Evolutionary conservation across 176 grass and related monocot genomes (phyloP).

Genomic region (Bothriochloa decipiens): DNA sequence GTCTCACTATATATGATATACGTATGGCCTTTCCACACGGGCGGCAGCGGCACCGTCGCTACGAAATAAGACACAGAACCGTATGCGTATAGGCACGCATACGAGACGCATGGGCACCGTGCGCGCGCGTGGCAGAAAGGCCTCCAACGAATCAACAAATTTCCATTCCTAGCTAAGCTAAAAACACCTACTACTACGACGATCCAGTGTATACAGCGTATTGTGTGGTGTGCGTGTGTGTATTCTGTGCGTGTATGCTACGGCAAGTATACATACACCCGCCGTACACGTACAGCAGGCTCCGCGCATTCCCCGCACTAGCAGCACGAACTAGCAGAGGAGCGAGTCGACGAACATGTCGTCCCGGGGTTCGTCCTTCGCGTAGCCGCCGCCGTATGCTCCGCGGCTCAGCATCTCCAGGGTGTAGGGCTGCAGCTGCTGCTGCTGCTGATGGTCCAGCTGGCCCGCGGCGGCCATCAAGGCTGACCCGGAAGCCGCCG

Average conservation of each 20-base stretch:
- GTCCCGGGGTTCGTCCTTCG: constrained; percentile 71
- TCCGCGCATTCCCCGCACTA: background rate
- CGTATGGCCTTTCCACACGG: background rate
- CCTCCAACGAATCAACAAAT: constrained; percentile 31
- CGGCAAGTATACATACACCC: no score
- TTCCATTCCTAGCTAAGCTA: constrained; percentile 9
- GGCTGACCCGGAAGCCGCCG: background rate
- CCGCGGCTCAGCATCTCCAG: constrained; percentile 37
- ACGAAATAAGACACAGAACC: background rate
- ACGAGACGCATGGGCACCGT: background rate
- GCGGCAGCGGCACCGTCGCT: background rate
- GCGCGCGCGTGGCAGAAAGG: background rate
- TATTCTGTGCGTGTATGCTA: background rate
- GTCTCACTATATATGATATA: background rate
- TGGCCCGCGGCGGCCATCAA: background rate
- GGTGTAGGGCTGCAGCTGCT: constrained; percentile 6
- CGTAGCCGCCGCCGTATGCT: constrained; percentile 17
- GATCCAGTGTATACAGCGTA: background rate
- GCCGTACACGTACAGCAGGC: background rate
- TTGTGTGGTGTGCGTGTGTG: background rate
- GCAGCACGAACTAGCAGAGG: constrained; percentile 42
- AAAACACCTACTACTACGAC: background rate
- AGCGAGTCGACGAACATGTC: constrained; percentile 71
- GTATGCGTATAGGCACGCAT: background rate
- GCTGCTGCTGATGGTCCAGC: background rate